Evolutionary conservation across 257 asterid genomes (phyloP), one percentile per base, ranked within the genome.

Genomic region (Anisodus acutangulus): DNA sequence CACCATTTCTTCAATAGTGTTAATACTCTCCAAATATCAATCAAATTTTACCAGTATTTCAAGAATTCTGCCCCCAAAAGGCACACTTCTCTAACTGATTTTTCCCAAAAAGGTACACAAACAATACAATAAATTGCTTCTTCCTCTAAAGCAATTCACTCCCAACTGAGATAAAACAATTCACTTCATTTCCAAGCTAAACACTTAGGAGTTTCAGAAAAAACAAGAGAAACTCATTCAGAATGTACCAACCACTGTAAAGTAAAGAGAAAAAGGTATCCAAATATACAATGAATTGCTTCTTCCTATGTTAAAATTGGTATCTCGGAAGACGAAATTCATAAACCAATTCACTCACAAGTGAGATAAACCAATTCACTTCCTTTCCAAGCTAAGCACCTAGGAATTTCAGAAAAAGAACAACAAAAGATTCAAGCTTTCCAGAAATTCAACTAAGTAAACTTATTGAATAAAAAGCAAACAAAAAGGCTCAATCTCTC

Each of bases 1-100:
- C 82, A 68, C 80, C 85, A 68, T 82, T 57, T 68, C 17, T 82
- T 0, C 59, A 15, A 68, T 53, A 51, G 63, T 53, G 7, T 26
- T 41, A 41, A 72, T 86, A 83, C 3, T 68, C 85, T 82, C 79
- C 83, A 86, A 86, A 17, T 49, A 60, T 62, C 62, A 45, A 84
- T 68, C 49, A 54, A 15, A 17, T 19, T 31, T 49, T 59, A 64
- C 79, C 67, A 80, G 63, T 82, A 74, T 59, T 72, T 64, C 89
- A 89, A 35, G 54, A 85, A 86, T 76, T 71, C 79, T 72, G 64
- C 67, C 35, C 47, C 22, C 39, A 53, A 53, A 0, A 13, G 13
- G 62, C 22, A 53, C 63, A 53, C 64, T 78, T 53, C 45, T 71
- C 82, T 74, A 78, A 64, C 74, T 39, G 43, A 54, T 22, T 12